phyloP scores from a whole-genome alignment of 2,329 filamentous ascomycete species.

The Exserohilum rostratum region DNA sequence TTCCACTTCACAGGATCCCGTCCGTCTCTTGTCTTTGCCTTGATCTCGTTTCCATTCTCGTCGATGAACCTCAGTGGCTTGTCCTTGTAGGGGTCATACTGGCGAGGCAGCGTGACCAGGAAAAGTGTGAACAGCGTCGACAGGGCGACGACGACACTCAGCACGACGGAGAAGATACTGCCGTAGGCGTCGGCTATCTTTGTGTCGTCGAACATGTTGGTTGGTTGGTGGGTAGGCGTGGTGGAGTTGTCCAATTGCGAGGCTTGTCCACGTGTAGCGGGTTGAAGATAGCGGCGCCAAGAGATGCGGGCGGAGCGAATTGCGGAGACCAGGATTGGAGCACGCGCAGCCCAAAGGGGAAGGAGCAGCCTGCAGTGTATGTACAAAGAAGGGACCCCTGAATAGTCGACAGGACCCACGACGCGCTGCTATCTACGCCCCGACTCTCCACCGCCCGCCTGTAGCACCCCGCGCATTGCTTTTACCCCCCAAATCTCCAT shows the following conservation, averaged over 20 bases:
- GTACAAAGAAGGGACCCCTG: slow-evolving; percentile 29
- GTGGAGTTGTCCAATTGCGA: slow-evolving; percentile 21
- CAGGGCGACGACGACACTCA: slow-evolving; percentile 50
- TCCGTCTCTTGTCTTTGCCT: slow-evolving; percentile 28
- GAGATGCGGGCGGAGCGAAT: slow-evolving; percentile 7
- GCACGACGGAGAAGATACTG: slow-evolving; percentile 43
- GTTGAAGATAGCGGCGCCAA: slow-evolving; percentile 9
- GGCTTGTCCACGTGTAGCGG: too few species aligned
- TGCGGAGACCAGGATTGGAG: slow-evolving; percentile 21
- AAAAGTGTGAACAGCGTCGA: slow-evolving; percentile 58
- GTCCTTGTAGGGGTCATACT: slow-evolving; percentile 54
- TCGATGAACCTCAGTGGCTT: slow-evolving; percentile 29
- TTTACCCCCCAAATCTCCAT: neutral
- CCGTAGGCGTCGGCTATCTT: slow-evolving; percentile 29
- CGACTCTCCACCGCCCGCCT: slow-evolving; percentile 13
- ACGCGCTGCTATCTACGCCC: slow-evolving; percentile 17
- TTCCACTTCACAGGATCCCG: slow-evolving; percentile 31
- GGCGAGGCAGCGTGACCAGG: slow-evolving; percentile 60
- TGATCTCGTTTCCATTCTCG: slow-evolving; percentile 31
- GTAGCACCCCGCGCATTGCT: slow-evolving; percentile 8
- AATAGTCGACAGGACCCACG: slow-evolving; percentile 20
- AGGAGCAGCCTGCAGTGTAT: neutral
- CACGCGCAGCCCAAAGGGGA: slow-evolving; percentile 19
- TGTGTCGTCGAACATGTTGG: slow-evolving; percentile 43
- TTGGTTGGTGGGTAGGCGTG: slow-evolving; percentile 3